Base-by-base conservation (phyloP, 1,139 yeast genomes). In the Zygoascus hellenicus region DNA sequence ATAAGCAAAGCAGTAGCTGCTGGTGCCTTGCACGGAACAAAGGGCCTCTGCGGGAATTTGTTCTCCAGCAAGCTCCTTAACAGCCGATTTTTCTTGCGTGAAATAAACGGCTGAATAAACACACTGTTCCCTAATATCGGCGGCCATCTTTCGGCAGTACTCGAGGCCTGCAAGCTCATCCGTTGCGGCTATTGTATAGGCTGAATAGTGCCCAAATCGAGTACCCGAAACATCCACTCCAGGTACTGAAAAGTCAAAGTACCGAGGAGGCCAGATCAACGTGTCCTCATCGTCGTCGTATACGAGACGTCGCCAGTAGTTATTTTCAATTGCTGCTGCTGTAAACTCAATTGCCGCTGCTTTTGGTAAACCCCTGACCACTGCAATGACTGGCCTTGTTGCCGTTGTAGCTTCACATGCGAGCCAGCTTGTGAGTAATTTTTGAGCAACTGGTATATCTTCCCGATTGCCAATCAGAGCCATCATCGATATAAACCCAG, bases 281-380 rank as follows among this genome's bases (percentile, higher is more conserved):
- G 29, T 26, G 19, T 46, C 46, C 9, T 53, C 57, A 16, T 59
- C 63, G 28, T 47, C 50, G 2, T 56, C 56, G 15, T 60, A 56
- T n/a, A 52, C 47, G 31, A 49, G 49, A 30, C 22, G 30, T 50
- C 52, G 29, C 46, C 47, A 39, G 44, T 54, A 57, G 29, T 43
- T 46, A 28, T 45, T 38, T 37, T 61, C 62, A 31, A 49, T 47
- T 3, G 62, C 65, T 5, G 52, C 32, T 5, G 57, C 63, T 3
- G 85, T 78, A 94, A 96, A 87, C 66, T 90, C 97, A 15, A 84
- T 76, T 11, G 63, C 60, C 0, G 96, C 94, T 33, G 72, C 72
- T 43, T 78, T 77, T 1, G 97, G 97, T 43, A 92, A 68, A 26
- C 68, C 72, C 0, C 69, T 64, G 0, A 88, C 87, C 52, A 76